Evolutionary conservation across 2,329 filamentous ascomycete species (phyloP).

Genomic region (Ustilaginoidea virens): DNA sequence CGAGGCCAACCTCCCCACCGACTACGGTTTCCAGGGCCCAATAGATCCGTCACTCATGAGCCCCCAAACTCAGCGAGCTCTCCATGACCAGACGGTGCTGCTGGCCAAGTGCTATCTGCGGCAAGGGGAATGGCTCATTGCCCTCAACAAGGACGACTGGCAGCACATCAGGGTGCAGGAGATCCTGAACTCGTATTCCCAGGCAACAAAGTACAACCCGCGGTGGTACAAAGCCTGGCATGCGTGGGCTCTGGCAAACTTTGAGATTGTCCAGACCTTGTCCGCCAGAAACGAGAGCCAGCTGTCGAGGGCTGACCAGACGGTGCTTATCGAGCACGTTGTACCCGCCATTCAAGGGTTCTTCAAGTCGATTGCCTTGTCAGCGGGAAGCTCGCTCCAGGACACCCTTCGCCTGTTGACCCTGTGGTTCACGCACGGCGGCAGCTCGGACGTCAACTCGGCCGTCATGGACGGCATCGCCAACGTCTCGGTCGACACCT

Average conservation of each 20-base stretch:
- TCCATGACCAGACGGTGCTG: conserved; percentile 50
- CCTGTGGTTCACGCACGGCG: conserved; percentile 91
- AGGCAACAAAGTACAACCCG: conserved; percentile 86
- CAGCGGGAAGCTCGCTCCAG: conserved; percentile 81
- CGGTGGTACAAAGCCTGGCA: conserved; percentile 99
- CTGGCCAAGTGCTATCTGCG: conserved; percentile 92
- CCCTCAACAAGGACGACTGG: conserved; percentile 79
- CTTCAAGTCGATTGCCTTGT: conserved; percentile 91
- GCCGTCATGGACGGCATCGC: conserved; percentile 83
- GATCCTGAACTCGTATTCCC: conserved; percentile 77
- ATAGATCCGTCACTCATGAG: conserved; percentile 29
- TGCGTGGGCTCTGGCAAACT: conserved; percentile 94
- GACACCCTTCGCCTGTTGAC: conserved; percentile 87
- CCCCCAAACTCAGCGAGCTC: conserved; percentile 33
- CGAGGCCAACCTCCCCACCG: conserved; percentile 27
- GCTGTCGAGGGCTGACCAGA: conserved; percentile 33
- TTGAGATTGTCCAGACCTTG: conserved; percentile 85
- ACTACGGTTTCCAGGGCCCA: conserved; percentile 35
- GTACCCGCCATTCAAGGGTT: conserved; percentile 92
- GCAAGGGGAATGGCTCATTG: conserved; percentile 90
- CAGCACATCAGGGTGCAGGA: conserved; percentile 73
- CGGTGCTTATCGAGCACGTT: conserved; percentile 69
- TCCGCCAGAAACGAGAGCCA: conserved; percentile 47
- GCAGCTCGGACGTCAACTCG: conserved; percentile 71
- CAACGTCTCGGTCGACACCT: conserved; percentile 90